Conservation (phyloP, 345 rosid species). For the Ceriops decandra region DNA sequence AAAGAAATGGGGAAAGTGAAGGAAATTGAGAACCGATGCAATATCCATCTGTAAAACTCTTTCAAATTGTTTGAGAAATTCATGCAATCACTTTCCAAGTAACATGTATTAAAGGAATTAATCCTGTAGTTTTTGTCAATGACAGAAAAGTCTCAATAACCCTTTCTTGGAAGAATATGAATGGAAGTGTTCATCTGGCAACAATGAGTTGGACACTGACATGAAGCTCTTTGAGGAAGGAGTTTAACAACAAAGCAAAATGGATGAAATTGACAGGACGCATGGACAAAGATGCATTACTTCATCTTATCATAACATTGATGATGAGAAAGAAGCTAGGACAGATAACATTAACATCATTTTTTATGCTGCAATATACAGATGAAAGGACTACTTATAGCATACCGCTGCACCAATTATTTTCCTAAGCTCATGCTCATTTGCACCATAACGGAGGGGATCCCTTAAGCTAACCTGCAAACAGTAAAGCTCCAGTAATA, state of each 20-base stretch:
- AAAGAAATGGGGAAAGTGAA: too few relatives aligned
- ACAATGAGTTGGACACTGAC: neutral
- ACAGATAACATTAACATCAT: neutral
- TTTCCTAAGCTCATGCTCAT: conserved; percentile 61
- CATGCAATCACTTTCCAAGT: too few relatives aligned
- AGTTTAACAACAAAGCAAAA: neutral
- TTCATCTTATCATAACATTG: neutral
- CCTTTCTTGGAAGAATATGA: neutral
- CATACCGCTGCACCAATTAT: conserved; percentile 92
- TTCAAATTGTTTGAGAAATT: too few relatives aligned
- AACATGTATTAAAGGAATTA: too few relatives aligned
- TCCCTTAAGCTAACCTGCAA: conserved; percentile 90
- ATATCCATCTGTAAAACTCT: too few relatives aligned
- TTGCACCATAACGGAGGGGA: conserved; percentile 75
- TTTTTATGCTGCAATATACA: neutral
- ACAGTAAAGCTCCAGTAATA: conserved; percentile 11
- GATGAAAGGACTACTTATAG: neutral
- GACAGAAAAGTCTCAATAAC: too few relatives aligned
- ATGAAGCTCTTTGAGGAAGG: neutral
- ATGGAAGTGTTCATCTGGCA: neutral
- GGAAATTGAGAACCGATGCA: too few relatives aligned
- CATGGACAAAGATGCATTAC: neutral
- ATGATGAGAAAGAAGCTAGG: neutral
- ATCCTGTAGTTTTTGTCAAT: too few relatives aligned
- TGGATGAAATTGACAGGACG: neutral